Evolutionary conservation across 2,329 filamentous ascomycete species (phyloP).

Genomic region (Malbranchea cinnamomea): DNA sequence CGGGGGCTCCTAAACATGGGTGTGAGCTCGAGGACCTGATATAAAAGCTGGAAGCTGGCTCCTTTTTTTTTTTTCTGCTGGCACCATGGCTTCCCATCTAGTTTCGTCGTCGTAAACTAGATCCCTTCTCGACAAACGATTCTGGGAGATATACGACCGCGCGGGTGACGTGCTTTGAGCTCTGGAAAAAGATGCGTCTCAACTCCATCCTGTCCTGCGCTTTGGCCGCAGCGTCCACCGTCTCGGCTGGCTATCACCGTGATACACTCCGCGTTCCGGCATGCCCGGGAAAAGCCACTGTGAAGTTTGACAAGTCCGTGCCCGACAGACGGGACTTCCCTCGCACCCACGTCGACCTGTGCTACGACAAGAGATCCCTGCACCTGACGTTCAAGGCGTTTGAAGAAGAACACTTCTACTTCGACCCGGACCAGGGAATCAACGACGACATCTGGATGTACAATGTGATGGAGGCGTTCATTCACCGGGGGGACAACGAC

Average conservation of each 20-base stretch:
- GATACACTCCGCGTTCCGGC: slow-evolving; percentile 3
- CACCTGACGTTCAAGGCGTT: slow-evolving; percentile 31
- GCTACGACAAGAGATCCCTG: slow-evolving; percentile 30
- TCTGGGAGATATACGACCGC: no score
- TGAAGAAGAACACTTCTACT: slow-evolving; percentile 35
- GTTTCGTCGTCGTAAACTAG: no score
- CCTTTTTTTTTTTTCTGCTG: no score
- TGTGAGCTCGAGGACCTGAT: no score
- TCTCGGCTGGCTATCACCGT: neutral
- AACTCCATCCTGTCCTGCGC: slow-evolving; percentile 4
- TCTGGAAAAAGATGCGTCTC: slow-evolving; percentile 8
- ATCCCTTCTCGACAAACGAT: no score
- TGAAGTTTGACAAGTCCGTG: slow-evolving; percentile 23
- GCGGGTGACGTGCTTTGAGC: no score
- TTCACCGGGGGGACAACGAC: slow-evolving; percentile 31
- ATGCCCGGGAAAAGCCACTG: slow-evolving; percentile 6
- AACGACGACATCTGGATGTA: slow-evolving; percentile 36
- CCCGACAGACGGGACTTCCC: slow-evolving; percentile 30
- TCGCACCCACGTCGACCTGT: slow-evolving; percentile 32
- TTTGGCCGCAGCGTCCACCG: slow-evolving; percentile 3
- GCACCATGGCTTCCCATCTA: no score
- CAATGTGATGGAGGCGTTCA: slow-evolving; percentile 38
- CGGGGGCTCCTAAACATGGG: no score
- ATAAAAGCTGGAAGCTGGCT: no score
- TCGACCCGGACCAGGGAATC: slow-evolving; percentile 22